Evolutionary conservation across 192 early-diverging fungal genomes (phyloP).

Genomic region (Backusella liffmaniae): DNA sequence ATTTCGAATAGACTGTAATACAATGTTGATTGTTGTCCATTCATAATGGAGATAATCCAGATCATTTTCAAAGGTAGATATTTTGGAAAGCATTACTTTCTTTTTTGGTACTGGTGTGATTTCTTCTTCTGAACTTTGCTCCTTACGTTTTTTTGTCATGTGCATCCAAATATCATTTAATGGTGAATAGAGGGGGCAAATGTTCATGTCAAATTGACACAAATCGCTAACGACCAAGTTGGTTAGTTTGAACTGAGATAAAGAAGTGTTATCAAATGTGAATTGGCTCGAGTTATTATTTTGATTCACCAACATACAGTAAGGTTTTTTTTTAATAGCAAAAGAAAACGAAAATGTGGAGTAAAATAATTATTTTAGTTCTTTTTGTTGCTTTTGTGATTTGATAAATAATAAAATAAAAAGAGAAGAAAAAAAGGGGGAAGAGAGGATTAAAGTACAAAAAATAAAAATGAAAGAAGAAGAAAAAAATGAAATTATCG

Average conservation of each 20-base stretch:
- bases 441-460: not conserved
- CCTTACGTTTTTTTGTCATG: slow-evolving; percentile 5
- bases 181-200: slow-evolving; percentile 1
- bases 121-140: slow-evolving; percentile 5
- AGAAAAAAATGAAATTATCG: not conserved
- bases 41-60: slow-evolving; percentile 24
- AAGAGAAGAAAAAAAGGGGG: not conserved
- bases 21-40: slow-evolving; percentile 30
- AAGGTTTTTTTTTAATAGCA: not conserved
- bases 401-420: not conserved
- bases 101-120: not conserved
- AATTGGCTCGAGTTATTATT: slow-evolving; percentile 4
- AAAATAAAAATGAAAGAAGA: not conserved
- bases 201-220: not conserved
- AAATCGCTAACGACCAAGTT: slow-evolving; percentile 1
- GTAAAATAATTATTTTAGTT: not conserved
- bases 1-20: slow-evolving; percentile 22
- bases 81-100: not conserved
- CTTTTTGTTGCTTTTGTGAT: not conserved
- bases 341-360: not conserved
- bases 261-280: slow-evolving; percentile 6
- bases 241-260: not conserved
- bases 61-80: slow-evolving; percentile 18
- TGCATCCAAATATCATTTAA: slow-evolving; percentile 1
- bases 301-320: slow-evolving; percentile 6